Base-by-base conservation (phyloP, 2,329 filamentous ascomycete genomes). In the Thielaviopsis punctulata region DNA sequence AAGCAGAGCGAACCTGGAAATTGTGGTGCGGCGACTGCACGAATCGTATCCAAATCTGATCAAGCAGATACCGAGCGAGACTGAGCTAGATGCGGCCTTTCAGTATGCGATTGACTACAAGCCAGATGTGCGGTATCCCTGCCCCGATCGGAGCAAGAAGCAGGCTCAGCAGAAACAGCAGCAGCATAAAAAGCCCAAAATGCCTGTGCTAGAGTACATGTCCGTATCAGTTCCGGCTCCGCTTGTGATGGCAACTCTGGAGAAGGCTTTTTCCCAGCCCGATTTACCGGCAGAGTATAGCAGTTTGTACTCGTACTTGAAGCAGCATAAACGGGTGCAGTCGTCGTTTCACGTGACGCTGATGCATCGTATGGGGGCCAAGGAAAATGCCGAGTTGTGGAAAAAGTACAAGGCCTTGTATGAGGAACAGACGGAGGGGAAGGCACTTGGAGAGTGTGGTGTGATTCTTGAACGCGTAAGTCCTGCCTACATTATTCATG, bases 311-410 rank as follows among this genome's bases (percentile, higher is more conserved):
- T 77, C 75, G 59, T 77, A 86, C 53, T 75, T 98, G 30, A 77
- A 84, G 64, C 74, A 83, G 58, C 75, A 73, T 2, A 75, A 82
- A 19, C 84, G 92, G 52, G 68, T 96, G 5, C 90, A 96, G 65
- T 63, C 74, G n/a, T 74, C 80, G 41, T 98, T 96, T 64, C 92
- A 98, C 63, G 86, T 98, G 54, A 98, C 92, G 0, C 75, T 98
- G 39, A 87, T 95, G 64, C 92, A 98, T 65, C 81, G 82, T 46
- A 79, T 82, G 10, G 71, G 69, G 2, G 69, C 77, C 9, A 70
- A 71, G 41, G 67, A 81, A 25, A 66, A 81, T 57, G 75, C 80
- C 0, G 76, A 82, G 8, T 70, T 90, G 51, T 98, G 92, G 92
- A 68, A 82, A 51, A 75, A 73, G 52, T 90, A 95, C 59, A 64